Percentiles rank a stretch among this genome's conserved stretches.
phyloP scores from a whole-genome alignment of 2,329 filamentous ascomycete genomes.

The Magnaporthiopsis incrustans region DNA sequence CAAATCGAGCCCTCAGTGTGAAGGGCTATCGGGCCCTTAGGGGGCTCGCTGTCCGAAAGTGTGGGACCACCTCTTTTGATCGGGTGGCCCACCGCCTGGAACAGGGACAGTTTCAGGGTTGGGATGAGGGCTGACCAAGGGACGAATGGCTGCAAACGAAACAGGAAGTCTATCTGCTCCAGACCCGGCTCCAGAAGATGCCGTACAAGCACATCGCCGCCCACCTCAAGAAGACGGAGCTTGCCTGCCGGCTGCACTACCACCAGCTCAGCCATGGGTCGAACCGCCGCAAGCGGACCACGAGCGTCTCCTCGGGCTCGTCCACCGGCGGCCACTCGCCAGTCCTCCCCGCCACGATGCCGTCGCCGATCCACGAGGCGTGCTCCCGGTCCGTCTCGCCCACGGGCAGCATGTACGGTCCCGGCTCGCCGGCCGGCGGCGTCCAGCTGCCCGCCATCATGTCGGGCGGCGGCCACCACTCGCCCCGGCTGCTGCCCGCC shows the following conservation, averaged over 20 bases:
- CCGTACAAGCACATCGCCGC: constrained; percentile 85
- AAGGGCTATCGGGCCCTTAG: background rate
- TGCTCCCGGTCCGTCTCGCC: constrained; percentile 41
- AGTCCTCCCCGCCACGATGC: constrained; percentile 35
- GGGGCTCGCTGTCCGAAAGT: background rate
- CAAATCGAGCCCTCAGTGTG: background rate
- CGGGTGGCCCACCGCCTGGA: constrained; percentile 4
- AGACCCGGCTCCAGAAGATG: constrained; percentile 80
- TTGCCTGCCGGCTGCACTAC: constrained; percentile 80
- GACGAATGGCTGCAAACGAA: background rate
- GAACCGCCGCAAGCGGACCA: constrained; percentile 69
- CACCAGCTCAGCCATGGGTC: constrained; percentile 78
- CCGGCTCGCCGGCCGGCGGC: constrained; percentile 33
- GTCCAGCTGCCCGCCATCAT: constrained; percentile 49
- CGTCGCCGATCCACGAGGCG: constrained; percentile 43
- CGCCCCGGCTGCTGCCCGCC: constrained; percentile 47
- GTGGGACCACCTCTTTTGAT: background rate
- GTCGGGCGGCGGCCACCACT: constrained; percentile 26
- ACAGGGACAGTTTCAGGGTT: constrained; percentile 5
- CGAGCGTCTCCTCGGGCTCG: constrained; percentile 61
- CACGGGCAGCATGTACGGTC: constrained; percentile 35
- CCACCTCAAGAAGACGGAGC: constrained; percentile 79
- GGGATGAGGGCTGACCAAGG: constrained; percentile 6
- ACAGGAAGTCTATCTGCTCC: constrained; percentile 75
- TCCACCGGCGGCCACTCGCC: constrained; percentile 45